Conservation (phyloP, 345 rosid species). For the Rhizophora mangle region DNA sequence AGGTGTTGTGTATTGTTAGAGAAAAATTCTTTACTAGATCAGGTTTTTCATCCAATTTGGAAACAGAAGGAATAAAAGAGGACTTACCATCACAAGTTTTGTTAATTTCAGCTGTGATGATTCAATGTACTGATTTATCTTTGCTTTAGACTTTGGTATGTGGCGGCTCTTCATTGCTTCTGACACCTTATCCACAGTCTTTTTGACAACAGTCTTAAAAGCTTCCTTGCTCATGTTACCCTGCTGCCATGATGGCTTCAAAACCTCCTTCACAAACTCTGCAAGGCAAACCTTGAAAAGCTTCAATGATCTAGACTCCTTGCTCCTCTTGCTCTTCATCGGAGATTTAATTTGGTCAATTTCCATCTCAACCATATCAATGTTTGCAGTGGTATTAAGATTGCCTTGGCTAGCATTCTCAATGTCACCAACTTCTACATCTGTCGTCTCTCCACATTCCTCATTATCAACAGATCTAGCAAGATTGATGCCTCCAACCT, state of each 20-base stretch:
- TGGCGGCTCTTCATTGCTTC: constrained; percentile 72
- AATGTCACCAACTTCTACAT: constrained; percentile 54
- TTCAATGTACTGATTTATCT: constrained; percentile 75
- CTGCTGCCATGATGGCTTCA: constrained; percentile 88
- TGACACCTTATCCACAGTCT: constrained; percentile 81
- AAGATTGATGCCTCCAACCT: constrained; percentile 30
- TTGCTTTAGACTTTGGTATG: constrained; percentile 74
- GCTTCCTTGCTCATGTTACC: constrained; percentile 98
- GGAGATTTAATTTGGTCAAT: constrained; percentile 52
- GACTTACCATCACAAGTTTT: constrained; percentile 85
- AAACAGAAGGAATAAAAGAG: constrained; percentile 3
- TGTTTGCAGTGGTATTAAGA: constrained; percentile 31
- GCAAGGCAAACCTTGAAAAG: constrained; percentile 75
- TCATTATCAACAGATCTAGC: constrained; percentile 43
- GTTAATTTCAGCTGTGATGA: constrained; percentile 70
- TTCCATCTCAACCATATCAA: constrained; percentile 42
- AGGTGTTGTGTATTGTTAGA: neutral
- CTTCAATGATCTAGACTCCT: constrained; percentile 64
- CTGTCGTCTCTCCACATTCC: constrained; percentile 71
- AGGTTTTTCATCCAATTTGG: neutral
- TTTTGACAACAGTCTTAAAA: constrained; percentile 86
- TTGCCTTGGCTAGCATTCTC: constrained; percentile 55
- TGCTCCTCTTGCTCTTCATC: constrained; percentile 49
- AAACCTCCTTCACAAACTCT: constrained; percentile 83
- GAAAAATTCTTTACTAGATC: neutral